phyloP scores from a whole-genome alignment of 2,329 filamentous ascomycete species.

The Beauveria caledonica region DNA sequence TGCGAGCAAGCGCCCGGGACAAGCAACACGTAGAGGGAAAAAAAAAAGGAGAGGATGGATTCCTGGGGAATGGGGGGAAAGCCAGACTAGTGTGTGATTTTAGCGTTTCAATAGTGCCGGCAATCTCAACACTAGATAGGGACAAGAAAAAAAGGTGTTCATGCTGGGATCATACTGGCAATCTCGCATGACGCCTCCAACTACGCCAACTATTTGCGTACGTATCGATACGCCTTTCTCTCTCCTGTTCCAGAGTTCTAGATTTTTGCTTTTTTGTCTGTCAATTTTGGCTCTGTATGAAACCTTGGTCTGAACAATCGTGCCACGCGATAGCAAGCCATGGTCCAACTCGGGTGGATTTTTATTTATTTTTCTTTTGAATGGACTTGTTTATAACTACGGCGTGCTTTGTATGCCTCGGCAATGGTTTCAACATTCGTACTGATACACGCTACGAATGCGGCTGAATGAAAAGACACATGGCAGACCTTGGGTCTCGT shows the following conservation, averaged over 20 bases:
- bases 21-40: background rate
- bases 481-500: background rate
- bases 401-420: too few relatives aligned
- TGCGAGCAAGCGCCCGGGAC: background rate
- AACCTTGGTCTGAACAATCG: background rate
- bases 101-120: constrained; percentile 5
- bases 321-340: constrained; percentile 2
- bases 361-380: background rate
- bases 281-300: background rate
- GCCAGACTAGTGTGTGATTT: background rate
- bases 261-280: background rate
- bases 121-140: background rate
- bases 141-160: background rate
- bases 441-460: too few relatives aligned
- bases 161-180: background rate
- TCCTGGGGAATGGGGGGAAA: background rate
- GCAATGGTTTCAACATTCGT: background rate
- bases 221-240: background rate
- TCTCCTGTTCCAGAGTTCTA: constrained; percentile 1
- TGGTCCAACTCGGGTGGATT: background rate
- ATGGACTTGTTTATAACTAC: too few relatives aligned
- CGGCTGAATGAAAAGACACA: background rate
- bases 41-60: background rate
- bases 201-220: background rate
- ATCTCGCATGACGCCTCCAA: constrained; percentile 8